Evolutionary conservation across 441 rosid genomes (phyloP), one percentile per base, ranked within the genome.

Genomic region (Bocquillonia castaneifolia): DNA sequence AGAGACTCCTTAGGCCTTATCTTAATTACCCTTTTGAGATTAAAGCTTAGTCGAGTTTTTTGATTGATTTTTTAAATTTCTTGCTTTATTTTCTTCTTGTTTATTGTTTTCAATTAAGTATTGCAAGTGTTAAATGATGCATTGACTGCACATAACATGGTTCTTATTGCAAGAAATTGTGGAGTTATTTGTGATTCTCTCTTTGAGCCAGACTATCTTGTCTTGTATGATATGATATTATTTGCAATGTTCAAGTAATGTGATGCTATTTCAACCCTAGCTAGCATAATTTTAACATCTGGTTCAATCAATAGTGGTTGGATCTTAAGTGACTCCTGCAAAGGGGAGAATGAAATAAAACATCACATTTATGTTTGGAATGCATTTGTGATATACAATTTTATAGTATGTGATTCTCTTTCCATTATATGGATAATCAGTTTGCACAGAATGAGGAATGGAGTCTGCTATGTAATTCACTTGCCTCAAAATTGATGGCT

Each of bases 391-490:
- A 57, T 5, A 32, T 36, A 37, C 45, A n/a, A 52, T 50, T 39
- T 14, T 47, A 18, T 50, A 40, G 40, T 54, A 10, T 70, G 48
- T 72, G 52, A 66, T 51, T 8, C 36, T 72, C 40, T 66, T 74
- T 56, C 65, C 70, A 13, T 69, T 25, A 56, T 74, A 13, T 63
- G 71, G 64, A 56, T 76, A 63, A 76, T 65, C 93, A 95, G 99
- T 91, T 95, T 72, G 96, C 98, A 15, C 91, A 87, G 77, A 85
- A 87, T 74, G 98, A 89, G 73, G 96, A 92, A 70, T 92, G 99
- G 99, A 79, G 83, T 64, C 50, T 67, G 66, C 95, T 95, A 40
- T 92, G 99, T 50, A 88, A 92, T 67, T 80, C 85, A 10, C 96
- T 95, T 68, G 98, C 96, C 70, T 79, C 94, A 63, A 95, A 84